phyloP scores from a whole-genome alignment of 352 stramenopile genomes.

The Globisporangium camurandrum region DNA sequence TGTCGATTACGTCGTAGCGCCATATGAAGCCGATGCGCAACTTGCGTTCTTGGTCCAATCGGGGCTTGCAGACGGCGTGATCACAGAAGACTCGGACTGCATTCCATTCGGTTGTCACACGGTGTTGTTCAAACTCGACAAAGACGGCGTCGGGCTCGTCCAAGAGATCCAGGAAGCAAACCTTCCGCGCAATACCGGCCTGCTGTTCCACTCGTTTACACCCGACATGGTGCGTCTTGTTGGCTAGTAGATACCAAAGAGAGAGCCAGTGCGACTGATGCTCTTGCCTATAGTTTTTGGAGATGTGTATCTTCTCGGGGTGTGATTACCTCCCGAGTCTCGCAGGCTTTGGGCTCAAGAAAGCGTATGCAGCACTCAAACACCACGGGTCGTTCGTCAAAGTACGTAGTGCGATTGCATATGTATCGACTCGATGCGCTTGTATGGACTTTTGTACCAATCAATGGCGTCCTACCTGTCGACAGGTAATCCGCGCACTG shows the following conservation, averaged over 20 bases:
- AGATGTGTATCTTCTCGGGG: conserved; percentile 90
- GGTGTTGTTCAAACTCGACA: conserved; percentile 96
- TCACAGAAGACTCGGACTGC: conserved; percentile 95
- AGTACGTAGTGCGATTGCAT: conserved; percentile 12
- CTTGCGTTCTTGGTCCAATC: conserved; percentile 86
- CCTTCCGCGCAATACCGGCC: conserved; percentile 63
- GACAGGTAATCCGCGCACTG: conserved; percentile 47
- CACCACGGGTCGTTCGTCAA: conserved; percentile 63
- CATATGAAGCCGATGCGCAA: conserved; percentile 97
- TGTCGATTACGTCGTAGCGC: conserved; percentile 91
- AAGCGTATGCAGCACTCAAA: conserved; percentile 60
- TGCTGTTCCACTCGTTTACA: conserved; percentile 77
- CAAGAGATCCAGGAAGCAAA: conserved; percentile 77
- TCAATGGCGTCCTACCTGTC: conserved; percentile 8
- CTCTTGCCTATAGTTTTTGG: conserved; percentile 50
- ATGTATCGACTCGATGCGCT: too few species aligned
- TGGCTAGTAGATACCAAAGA: too few species aligned
- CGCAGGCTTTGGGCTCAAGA: conserved; percentile 78
- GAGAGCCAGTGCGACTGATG: background rate
- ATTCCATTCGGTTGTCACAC: conserved; percentile 89
- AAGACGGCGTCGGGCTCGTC: conserved; percentile 64
- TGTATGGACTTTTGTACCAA: background rate
- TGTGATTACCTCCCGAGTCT: conserved; percentile 87
- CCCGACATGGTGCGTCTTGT: conserved; percentile 64
- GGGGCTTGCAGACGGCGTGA: conserved; percentile 87